Evolutionary conservation across 768 basidiomycete species (phyloP).

Genomic region (Collybia sp.): DNA sequence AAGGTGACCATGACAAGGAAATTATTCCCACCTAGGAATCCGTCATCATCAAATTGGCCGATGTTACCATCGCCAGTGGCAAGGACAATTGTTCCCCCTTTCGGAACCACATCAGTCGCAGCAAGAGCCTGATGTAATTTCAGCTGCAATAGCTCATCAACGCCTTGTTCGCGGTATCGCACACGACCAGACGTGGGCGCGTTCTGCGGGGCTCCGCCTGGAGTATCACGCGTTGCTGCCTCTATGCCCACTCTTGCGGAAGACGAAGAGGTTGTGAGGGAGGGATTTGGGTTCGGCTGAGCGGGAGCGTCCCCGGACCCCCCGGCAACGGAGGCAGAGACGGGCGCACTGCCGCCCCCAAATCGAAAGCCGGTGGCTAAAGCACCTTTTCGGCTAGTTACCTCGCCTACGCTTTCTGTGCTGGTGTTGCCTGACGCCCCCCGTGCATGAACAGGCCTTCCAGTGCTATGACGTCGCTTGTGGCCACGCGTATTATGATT

Average conservation of each 20-base stretch:
- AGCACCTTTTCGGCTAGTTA: conserved; percentile 5
- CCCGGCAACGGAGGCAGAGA: background rate
- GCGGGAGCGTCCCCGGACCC: background rate
- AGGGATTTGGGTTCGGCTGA: background rate
- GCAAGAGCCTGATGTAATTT: conserved; percentile 87
- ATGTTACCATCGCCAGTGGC: conserved; percentile 94
- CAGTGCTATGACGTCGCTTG: conserved; percentile 12
- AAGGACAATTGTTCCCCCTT: conserved; percentile 78
- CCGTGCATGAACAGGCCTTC: conserved; percentile 16
- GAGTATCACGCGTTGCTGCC: background rate
- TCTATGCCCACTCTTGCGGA: background rate
- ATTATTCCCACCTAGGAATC: conserved; percentile 58
- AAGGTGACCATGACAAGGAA: background rate
- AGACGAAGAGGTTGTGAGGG: background rate
- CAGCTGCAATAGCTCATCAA: conserved; percentile 91
- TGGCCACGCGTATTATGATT: conserved; percentile 18
- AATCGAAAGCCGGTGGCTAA: background rate
- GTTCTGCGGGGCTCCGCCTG: background rate
- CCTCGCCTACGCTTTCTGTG: conserved; percentile 13
- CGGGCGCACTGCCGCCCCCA: background rate
- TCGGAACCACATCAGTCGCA: conserved; percentile 57
- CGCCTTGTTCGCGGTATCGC: conserved; percentile 85
- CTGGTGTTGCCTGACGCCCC: conserved; percentile 25
- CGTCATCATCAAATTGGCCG: conserved; percentile 89
- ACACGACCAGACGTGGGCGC: conserved; percentile 29